Percentiles rank a stretch among this genome's conserved stretches.
phyloP scores from a whole-genome alignment of 2,329 filamentous ascomycete genomes.

The Fusarium mundagurra region DNA sequence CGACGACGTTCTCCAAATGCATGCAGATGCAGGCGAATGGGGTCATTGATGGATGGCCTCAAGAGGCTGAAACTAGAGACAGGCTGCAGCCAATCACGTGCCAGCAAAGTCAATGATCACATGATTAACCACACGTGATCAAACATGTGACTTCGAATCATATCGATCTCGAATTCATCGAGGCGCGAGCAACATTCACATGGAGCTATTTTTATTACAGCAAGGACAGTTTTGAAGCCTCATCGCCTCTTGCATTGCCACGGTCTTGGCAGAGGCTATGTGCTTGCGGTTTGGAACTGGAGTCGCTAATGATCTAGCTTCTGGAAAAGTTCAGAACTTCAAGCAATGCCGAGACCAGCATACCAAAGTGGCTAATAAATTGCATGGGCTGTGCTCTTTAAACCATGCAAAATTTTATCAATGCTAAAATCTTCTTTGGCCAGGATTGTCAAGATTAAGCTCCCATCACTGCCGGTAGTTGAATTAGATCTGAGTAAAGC shows the following conservation, averaged over 20 bases:
- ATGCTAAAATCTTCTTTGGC: background rate
- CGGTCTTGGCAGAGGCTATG: constrained; percentile 9
- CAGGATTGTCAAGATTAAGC: background rate
- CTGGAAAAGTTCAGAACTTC: constrained; percentile 1
- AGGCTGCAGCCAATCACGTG: constrained; percentile 38
- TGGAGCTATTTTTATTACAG: constrained; percentile 13
- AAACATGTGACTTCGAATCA: accelerated
- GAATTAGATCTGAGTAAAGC: background rate
- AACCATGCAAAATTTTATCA: background rate
- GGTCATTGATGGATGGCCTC: constrained; percentile 32
- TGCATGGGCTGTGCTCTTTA: background rate
- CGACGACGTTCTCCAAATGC: constrained; percentile 36
- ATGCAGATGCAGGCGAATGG: constrained; percentile 36
- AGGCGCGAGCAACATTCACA: background rate
- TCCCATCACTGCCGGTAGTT: constrained; percentile 1
- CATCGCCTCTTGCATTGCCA: background rate
- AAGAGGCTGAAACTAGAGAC: constrained; percentile 36
- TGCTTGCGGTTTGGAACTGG: background rate
- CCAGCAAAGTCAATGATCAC: accelerated
- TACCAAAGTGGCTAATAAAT: constrained; percentile 3
- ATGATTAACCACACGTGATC: background rate
- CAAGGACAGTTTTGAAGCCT: background rate
- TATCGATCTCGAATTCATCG: background rate
- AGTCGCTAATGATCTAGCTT: constrained; percentile 13
- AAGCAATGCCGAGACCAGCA: background rate